Evolutionary conservation across 257 asterid species (phyloP).

Genomic region (Verbena officinalis): DNA sequence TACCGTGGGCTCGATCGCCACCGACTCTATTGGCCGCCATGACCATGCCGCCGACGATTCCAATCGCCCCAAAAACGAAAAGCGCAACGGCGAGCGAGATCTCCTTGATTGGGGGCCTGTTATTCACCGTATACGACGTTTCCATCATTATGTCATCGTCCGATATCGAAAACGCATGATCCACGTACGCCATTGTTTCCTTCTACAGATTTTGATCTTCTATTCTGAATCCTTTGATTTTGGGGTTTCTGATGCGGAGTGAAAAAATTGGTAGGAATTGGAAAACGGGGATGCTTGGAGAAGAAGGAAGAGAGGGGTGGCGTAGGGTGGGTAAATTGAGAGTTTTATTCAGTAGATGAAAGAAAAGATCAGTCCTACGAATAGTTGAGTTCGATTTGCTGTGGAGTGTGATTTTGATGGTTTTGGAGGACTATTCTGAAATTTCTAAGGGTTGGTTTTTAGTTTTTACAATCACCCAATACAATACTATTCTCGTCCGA

Average conservation of each 20-base stretch:
- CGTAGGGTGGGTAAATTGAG: not conserved
- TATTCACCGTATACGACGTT: constrained; percentile 55
- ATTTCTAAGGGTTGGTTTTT: too few relatives aligned
- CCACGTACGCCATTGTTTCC: constrained; percentile 80
- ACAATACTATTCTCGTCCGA: too few relatives aligned
- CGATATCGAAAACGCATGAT: constrained; percentile 91
- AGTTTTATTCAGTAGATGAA: not conserved
- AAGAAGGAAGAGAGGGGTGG: constrained; percentile 15
- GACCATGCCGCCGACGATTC: constrained; percentile 55
- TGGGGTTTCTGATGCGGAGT: constrained; percentile 19
- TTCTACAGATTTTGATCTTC: not conserved
- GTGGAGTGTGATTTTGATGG: not conserved
- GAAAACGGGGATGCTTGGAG: constrained; percentile 11
- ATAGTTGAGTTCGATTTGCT: not conserved
- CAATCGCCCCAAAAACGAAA: constrained; percentile 73
- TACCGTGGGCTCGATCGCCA: constrained; percentile 90
- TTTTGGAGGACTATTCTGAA: not conserved
- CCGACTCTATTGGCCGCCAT: constrained; percentile 84
- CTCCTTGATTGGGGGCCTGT: constrained; percentile 89
- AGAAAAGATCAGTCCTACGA: not conserved
- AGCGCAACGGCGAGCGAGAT: constrained; percentile 85
- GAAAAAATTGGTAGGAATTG: constrained; percentile 19
- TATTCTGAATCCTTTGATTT: not conserved
- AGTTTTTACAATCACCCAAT: too few relatives aligned
- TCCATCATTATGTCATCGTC: constrained; percentile 91